A percentile compares a stretch with the other conserved stretches of the same genome.
These are phyloP conservation scores for Entoloma clypeatum DNA, from an alignment of 1,284 basidiomycete genomes.

Conservation along the genomic window DNA sequence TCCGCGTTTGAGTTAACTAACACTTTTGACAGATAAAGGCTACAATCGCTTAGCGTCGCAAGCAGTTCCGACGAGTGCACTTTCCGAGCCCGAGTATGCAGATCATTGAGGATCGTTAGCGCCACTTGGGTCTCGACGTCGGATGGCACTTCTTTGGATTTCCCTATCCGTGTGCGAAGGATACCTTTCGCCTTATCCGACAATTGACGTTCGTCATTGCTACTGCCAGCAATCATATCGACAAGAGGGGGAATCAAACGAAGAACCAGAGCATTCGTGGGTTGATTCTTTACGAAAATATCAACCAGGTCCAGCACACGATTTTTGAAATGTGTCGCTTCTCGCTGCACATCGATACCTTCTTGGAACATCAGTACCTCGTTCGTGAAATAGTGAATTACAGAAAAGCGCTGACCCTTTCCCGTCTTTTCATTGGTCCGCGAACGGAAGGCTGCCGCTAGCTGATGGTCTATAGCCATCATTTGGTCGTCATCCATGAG, in stretches of 20 bases:
- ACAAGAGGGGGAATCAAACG: constrained; percentile 75
- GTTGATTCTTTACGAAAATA: constrained; percentile 74
- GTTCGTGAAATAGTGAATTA: constrained; percentile 1
- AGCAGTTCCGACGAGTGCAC: constrained; percentile 64
- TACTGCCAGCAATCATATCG: constrained; percentile 62
- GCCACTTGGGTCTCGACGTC: constrained; percentile 45
- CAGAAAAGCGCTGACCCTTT: constrained; percentile 47
- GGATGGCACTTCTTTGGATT: constrained; percentile 66
- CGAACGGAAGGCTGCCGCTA: constrained; percentile 84
- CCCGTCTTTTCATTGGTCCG: constrained; percentile 57
- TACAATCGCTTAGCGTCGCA: constrained; percentile 62
- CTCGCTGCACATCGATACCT: constrained; percentile 69
- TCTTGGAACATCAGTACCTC: not conserved
- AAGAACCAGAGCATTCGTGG: constrained; percentile 62
- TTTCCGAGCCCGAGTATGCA: constrained; percentile 76
- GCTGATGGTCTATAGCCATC: constrained; percentile 92
- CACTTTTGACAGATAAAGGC: constrained; percentile 68
- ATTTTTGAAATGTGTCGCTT: constrained; percentile 93
- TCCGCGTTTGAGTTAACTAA: constrained; percentile 46
- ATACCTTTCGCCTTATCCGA: constrained; percentile 83
- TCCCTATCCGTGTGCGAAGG: constrained; percentile 70
- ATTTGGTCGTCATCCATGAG: constrained; percentile 96
- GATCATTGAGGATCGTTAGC: constrained; percentile 51
- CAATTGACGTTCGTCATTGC: constrained; percentile 79
- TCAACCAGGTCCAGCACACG: constrained; percentile 92